Evolutionary conservation across 78 protist genomes (phyloP).

Genomic region (Dictyostelium intermedium): DNA sequence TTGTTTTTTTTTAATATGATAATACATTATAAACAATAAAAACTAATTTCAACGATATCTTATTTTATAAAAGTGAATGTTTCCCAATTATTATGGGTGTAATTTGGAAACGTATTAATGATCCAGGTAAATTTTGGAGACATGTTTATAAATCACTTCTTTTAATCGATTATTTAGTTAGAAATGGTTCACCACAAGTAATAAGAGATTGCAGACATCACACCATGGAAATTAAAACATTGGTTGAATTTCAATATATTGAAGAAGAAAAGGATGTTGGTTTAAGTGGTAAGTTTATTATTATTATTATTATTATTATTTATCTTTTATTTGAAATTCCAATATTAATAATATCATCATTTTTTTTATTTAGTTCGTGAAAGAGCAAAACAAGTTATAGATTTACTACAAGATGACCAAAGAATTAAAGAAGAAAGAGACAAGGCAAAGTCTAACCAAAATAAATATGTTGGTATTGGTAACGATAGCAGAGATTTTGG

Average conservation of each 20-base stretch:
- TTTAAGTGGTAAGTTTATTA: slow-evolving; percentile 68
- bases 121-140: slow-evolving; percentile 85
- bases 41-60: not conserved
- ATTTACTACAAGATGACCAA: slow-evolving; percentile 78
- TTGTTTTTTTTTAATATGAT: too few species aligned
- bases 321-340: not conserved
- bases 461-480: slow-evolving; percentile 84
- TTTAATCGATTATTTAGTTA: slow-evolving; percentile 75
- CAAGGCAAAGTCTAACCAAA: slow-evolving; percentile 71
- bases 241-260: slow-evolving; percentile 79
- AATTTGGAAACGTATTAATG: slow-evolving; percentile 82
- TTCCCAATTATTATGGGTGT: slow-evolving; percentile 84
- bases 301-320: not conserved
- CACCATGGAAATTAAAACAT: slow-evolving; percentile 77
- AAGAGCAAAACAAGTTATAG: slow-evolving; percentile 77
- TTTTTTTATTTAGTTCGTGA: slow-evolving; percentile 43
- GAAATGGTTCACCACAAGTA: slow-evolving; percentile 82
- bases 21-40: not conserved
- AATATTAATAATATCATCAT: not conserved
- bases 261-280: slow-evolving; percentile 85
- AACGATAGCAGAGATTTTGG: slow-evolving; percentile 42
- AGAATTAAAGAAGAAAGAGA: slow-evolving; percentile 78
- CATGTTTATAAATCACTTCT: slow-evolving; percentile 82
- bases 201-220: slow-evolving; percentile 81
- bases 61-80: slow-evolving; percentile 35